Evolutionary conservation across 768 basidiomycete species (phyloP).

Genomic region (Phylloporus sp.): DNA sequence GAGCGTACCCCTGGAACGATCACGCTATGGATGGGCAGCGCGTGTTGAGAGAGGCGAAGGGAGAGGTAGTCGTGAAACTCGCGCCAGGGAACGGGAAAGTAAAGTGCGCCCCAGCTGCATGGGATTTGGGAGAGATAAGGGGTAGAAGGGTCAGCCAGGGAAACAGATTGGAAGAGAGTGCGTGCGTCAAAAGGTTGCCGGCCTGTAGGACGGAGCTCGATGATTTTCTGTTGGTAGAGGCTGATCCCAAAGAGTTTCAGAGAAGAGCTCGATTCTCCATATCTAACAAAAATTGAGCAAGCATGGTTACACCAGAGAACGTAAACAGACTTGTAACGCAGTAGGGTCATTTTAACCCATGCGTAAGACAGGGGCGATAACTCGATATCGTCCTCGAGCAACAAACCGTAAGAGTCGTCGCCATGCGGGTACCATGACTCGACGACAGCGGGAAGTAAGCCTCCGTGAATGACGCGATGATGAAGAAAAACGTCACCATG

Average conservation of each 20-base stretch:
- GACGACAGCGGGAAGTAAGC: slow-evolving; percentile 77
- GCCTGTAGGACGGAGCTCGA: slow-evolving; percentile 68
- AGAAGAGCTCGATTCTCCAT: slow-evolving; percentile 43
- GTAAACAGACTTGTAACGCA: slow-evolving; percentile 60
- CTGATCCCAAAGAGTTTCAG: slow-evolving; percentile 71
- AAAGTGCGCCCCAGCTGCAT: slow-evolving; percentile 89
- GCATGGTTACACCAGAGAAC: background rate
- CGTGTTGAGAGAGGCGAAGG: slow-evolving; percentile 56
- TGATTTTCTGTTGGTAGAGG: slow-evolving; percentile 81
- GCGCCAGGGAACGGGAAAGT: slow-evolving; percentile 87
- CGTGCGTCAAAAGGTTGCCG: slow-evolving; percentile 67
- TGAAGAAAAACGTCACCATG: slow-evolving; percentile 59
- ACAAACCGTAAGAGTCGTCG: slow-evolving; percentile 70
- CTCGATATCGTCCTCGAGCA: slow-evolving; percentile 87
- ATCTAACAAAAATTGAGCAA: slow-evolving; percentile 38
- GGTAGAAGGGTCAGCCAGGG: slow-evolving; percentile 42
- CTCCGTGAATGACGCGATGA: slow-evolving; percentile 74
- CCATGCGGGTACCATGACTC: slow-evolving; percentile 85
- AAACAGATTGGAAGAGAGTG: slow-evolving; percentile 44
- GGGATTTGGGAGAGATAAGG: slow-evolving; percentile 87
- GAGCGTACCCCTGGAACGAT: slow-evolving; percentile 77
- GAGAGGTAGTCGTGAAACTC: slow-evolving; percentile 80
- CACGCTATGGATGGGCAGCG: slow-evolving; percentile 30
- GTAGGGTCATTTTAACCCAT: slow-evolving; percentile 77
- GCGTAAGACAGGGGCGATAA: slow-evolving; percentile 81